Evolutionary conservation across 352 stramenopile species (phyloP), one percentile per base, ranked within the genome.

Genomic region (Phytophthora europaea): DNA sequence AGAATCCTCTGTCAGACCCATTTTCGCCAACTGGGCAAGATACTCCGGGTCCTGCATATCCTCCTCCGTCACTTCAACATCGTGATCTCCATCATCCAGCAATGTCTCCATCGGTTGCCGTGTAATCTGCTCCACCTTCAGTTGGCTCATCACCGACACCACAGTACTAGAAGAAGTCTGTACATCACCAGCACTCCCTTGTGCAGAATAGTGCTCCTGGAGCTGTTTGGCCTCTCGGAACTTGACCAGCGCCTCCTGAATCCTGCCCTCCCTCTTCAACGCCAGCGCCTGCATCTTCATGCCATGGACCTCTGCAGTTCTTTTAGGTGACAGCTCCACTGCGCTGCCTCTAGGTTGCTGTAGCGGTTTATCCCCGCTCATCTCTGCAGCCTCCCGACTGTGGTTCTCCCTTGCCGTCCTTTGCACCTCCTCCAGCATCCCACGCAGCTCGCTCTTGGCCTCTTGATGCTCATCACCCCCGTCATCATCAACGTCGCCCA

Each of bases 21-120:
- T 76, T 16, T 61, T 65, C 16, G 76, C 78, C 13, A 95, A 65
- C 65, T 94, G 83, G 18, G 87, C 76, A 31, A 93, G 68, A 70
- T 84, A 93, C 34, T 88, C 84, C 3, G 88, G 88, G 48, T 95
- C 76, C 31, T 84, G 53, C 85, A 95, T 91, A 48, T 95, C 88
- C 43, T 92, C 85, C 18, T 94, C 88, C 18, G 88, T 94, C 36
- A 94, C 85, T 63, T 94, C 79, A 13, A 93, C 72, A 23, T 82
- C 66, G 20, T 75, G 33, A 13, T 84, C 75, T 33, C 74, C 68
- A 26, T 81, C 69, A 53, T 73, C 51, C 6, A 72, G 13, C 5
- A 66, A n/a, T 16, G 60, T 57, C 4, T 73, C 65, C 28, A 52
- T 38, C 18, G 20, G 10, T 48, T 22, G 10, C 18, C 43, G 45